These are phyloP conservation scores for Penicillium fuscoglaucum DNA, from an alignment of 2,329 filamentous ascomycete genomes.

Conservation along the genomic window DNA sequence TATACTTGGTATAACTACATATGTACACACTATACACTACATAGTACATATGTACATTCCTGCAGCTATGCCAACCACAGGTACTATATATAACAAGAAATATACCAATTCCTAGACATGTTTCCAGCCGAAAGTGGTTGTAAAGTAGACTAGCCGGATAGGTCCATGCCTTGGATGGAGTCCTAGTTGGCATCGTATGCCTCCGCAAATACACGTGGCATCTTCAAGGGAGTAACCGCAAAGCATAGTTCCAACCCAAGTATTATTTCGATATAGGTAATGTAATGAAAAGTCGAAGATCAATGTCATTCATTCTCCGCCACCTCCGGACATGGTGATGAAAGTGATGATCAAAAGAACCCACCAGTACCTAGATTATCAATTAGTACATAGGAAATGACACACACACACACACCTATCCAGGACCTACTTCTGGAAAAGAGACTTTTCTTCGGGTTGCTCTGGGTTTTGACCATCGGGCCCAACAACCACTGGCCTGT, in stretches of 20 bases:
- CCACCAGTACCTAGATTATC: constrained; percentile 49
- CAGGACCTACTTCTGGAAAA: constrained; percentile 45
- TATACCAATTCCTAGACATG: not conserved
- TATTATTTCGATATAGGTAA: not conserved
- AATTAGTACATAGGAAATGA: constrained; percentile 1
- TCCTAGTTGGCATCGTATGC: not conserved
- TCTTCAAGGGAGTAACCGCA: not conserved
- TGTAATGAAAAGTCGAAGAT: constrained; percentile 1
- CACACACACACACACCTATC: not conserved
- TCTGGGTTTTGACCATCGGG: constrained; percentile 42
- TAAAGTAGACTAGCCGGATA: not conserved
- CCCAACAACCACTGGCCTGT: constrained; percentile 41
- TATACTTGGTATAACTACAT: too few relatives aligned
- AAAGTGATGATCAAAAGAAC: constrained; percentile 45
- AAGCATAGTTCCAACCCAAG: not conserved
- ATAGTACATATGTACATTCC: not conserved
- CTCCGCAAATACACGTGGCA: not conserved
- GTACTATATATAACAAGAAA: not conserved
- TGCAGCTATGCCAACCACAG: not conserved
- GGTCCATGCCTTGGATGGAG: not conserved
- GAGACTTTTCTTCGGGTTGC: constrained; percentile 44
- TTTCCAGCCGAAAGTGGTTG: too few relatives aligned
- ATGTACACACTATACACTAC: not conserved
- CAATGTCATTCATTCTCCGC: constrained; percentile 33
- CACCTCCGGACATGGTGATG: constrained; percentile 43